Conservation (phyloP, 1,139 yeast genomes). For the Sugiyamaella neomexicana region DNA sequence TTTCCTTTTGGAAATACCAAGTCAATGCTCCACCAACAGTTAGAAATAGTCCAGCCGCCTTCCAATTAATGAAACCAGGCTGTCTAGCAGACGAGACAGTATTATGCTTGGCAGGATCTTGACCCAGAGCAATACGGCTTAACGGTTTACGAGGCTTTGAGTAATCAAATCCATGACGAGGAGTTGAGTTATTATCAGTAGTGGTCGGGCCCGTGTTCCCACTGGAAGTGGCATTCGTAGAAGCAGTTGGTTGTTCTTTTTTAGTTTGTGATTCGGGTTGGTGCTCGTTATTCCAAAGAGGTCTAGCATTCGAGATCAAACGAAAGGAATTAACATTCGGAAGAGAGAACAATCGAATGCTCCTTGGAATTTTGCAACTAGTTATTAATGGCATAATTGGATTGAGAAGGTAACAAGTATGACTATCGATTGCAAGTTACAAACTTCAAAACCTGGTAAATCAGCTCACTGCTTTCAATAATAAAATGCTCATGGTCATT, state of each 20-base stretch:
- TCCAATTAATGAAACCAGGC: constrained; percentile 84
- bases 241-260: neutral
- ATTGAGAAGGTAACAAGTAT: neutral
- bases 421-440: neutral
- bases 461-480: neutral
- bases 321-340: neutral
- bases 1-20: constrained; percentile 67
- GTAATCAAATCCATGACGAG: constrained; percentile 36
- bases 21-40: constrained; percentile 70
- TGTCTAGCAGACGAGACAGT: constrained; percentile 39
- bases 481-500: neutral
- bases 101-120: constrained; percentile 37
- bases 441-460: neutral
- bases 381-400: neutral
- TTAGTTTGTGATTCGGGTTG: neutral
- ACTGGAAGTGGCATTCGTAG: neutral
- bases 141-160: constrained; percentile 41
- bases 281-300: neutral
- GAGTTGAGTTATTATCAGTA: constrained; percentile 25
- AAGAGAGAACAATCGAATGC: neutral
- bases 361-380: neutral
- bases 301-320: neutral
- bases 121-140: constrained; percentile 57
- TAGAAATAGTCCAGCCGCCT: constrained; percentile 66
- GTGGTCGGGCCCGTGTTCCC: neutral